Percentiles rank a stretch among this genome's conserved stretches.
Conservation (phyloP, 2,329 filamentous ascomycete genomes). For the Botrytis medusae region DNA sequence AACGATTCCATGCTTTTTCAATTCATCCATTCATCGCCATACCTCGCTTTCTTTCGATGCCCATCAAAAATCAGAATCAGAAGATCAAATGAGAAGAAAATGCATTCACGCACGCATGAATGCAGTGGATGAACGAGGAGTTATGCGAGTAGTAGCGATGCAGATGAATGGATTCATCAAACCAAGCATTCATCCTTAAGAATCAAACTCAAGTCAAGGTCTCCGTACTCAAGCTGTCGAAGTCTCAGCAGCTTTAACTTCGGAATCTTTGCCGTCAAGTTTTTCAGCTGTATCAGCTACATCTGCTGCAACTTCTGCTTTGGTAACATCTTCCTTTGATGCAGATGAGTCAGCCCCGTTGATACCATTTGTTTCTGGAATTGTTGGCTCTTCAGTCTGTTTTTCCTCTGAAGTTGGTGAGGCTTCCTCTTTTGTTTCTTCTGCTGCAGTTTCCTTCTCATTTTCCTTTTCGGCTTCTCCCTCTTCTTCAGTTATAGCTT, state of each 20-base stretch:
- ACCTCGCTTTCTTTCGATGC: background rate
- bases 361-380: slow-evolving; percentile 25
- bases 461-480: background rate
- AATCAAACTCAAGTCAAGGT: background rate
- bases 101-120: background rate
- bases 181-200: background rate
- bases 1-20: background rate
- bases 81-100: slow-evolving; percentile 1
- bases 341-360: slow-evolving; percentile 25
- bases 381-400: background rate
- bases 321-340: slow-evolving; percentile 34
- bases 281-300: slow-evolving; percentile 48
- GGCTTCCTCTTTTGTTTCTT: background rate
- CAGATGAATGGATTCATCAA: background rate
- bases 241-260: slow-evolving; percentile 24
- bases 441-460: background rate
- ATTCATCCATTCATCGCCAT: background rate
- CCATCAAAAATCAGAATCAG: background rate
- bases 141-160: background rate
- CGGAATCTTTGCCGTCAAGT: slow-evolving; percentile 34
- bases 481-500: background rate
- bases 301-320: slow-evolving; percentile 41
- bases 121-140: background rate
- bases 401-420: background rate
- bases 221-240: slow-evolving; percentile 17